Evolutionary conservation across 2,329 filamentous ascomycete genomes (phyloP).

Genomic region (Colletotrichum somersetense): DNA sequence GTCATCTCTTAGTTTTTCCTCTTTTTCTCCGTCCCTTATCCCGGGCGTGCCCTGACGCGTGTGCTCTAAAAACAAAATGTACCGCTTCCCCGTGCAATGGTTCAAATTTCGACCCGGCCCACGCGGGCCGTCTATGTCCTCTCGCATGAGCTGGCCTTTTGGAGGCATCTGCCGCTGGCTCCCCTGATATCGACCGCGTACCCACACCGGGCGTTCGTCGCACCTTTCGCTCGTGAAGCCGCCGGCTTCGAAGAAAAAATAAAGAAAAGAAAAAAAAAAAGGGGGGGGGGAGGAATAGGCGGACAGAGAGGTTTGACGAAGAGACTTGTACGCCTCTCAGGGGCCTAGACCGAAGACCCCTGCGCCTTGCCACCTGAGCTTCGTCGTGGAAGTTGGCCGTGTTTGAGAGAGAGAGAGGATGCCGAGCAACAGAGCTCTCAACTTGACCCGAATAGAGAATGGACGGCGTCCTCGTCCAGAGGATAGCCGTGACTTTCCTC

Average conservation of each 20-base stretch:
- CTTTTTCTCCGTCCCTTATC: background rate
- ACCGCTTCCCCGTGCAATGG: too few species aligned
- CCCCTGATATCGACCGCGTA: too few species aligned
- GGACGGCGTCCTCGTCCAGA: background rate
- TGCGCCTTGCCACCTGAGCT: background rate
- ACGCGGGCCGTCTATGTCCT: background rate
- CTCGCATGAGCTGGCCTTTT: background rate
- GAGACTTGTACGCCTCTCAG: too few species aligned
- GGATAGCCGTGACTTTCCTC: background rate
- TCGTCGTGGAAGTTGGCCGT: background rate
- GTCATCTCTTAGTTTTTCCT: background rate
- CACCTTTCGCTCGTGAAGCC: too few species aligned
- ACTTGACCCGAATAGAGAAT: background rate
- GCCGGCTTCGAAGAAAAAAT: too few species aligned
- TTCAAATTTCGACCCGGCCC: background rate
- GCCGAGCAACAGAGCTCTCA: background rate
- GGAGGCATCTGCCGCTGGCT: background rate
- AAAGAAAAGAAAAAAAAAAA: too few species aligned
- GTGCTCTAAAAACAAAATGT: too few species aligned
- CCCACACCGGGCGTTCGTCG: too few species aligned
- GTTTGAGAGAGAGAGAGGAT: background rate
- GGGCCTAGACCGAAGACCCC: too few species aligned
- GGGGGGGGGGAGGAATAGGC: too few species aligned
- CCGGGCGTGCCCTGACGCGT: background rate
- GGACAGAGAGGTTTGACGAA: too few species aligned